Base-by-base conservation (phyloP, 2,329 filamentous ascomycete genomes). In the Neopestalotiopsis sp. region DNA sequence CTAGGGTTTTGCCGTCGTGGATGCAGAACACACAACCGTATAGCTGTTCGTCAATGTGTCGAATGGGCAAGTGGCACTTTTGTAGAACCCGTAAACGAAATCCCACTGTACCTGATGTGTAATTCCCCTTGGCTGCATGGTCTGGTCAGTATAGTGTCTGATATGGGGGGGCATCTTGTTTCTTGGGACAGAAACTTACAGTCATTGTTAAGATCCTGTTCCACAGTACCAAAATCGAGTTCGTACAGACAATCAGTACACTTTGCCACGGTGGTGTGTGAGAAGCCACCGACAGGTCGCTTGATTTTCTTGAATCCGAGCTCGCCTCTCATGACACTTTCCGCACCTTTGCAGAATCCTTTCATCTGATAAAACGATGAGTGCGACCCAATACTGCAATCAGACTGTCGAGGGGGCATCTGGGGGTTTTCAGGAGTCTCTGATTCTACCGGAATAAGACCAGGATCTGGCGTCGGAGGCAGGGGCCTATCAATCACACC, bases 21-120 rank as follows among this genome's bases (percentile, higher is more conserved):
- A 88, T 78, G 73, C 87, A 89, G 73, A 89, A 88, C 1, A 87
- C 71, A 70, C 87, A 89, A 3, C 80, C 86, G 72, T 87, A 89
- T 59, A 87, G 74, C 65, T 85, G 81, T 69, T 89, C 86, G 58
- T 88, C 86, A 17, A 84, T 78, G 14, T 84, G 79, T 67, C 82
- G 83, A 4, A 85, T 83, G 0, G 82, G 76, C 5, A 89, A 68
- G 73, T 89, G 87, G 65, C 83, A 84, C 75, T 89, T 89, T 71
- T 86, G 85, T 4, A 89, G 81, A 69, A 89, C 85, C 1, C 87
- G 84, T 2, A 88, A 73, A 7, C 87, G 85, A 72, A 86, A 89
- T 5, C 80, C 79, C 59, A 89, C 80, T 6, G 79, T 81, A 56
- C 79, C 80, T 13, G 84, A 81, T 10, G 79, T 79, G 67, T 84